A percentile compares a stretch with the other conserved stretches of the same genome.
Conservation (phyloP, 2,329 filamentous ascomycete species). For the Aspergillus sp. region DNA sequence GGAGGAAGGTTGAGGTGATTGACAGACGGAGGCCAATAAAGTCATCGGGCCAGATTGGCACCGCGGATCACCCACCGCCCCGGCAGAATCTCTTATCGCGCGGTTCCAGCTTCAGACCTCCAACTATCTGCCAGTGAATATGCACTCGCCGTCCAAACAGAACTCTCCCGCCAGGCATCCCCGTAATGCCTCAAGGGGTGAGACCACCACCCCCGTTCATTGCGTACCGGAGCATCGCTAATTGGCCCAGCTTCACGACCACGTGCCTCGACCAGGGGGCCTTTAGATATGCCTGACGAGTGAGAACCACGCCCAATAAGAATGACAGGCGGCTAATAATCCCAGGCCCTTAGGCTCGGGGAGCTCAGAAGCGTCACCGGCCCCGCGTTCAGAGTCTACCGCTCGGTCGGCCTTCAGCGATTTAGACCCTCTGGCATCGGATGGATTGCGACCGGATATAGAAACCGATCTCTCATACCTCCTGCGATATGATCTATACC, state of each 20-base stretch:
- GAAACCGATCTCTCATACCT: slow-evolving; percentile 71
- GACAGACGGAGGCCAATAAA: not conserved
- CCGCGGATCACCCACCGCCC: not conserved
- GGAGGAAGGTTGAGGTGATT: not conserved
- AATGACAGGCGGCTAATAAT: slow-evolving; percentile 8
- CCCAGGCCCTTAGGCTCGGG: slow-evolving; percentile 19
- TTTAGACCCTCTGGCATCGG: slow-evolving; percentile 27
- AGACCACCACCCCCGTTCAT: slow-evolving; percentile 6
- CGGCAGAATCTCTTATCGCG: not conserved
- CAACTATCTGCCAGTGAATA: not conserved
- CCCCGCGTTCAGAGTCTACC: slow-evolving; percentile 7
- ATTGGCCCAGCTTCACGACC: slow-evolving; percentile 27
- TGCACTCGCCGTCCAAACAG: slow-evolving; percentile 9
- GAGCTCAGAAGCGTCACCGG: slow-evolving; percentile 10
- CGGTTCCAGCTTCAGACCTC: not conserved
- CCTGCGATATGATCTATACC: slow-evolving; percentile 71
- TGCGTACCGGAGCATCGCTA: not conserved
- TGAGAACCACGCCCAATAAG: slow-evolving; percentile 37
- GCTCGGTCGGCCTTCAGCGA: slow-evolving; percentile 22
- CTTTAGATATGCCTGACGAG: slow-evolving; percentile 62
- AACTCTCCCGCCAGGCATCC: slow-evolving; percentile 16
- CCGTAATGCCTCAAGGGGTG: slow-evolving; percentile 31
- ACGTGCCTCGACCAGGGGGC: slow-evolving; percentile 59
- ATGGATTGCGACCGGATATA: slow-evolving; percentile 29
- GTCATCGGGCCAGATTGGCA: not conserved